Evolutionary conservation across 345 rosid species (phyloP), one percentile per base, ranked within the genome.

Genomic region (Raphanus raphanistrum): DNA sequence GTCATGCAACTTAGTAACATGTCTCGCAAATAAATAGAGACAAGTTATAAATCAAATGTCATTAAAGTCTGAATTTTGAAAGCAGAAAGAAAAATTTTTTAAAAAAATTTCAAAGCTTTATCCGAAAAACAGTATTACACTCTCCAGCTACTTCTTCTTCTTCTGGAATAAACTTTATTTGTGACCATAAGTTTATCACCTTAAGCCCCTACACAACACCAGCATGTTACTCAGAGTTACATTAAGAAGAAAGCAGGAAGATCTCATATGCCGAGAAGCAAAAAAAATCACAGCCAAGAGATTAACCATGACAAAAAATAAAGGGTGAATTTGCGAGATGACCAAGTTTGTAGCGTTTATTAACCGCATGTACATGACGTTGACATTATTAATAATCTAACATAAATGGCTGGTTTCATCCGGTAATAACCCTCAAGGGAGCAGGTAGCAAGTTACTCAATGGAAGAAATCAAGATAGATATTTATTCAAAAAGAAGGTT

Each of bases 141-240:
- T 50, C 66, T 2, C 21, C 65, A 17, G 72, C 45, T 66, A 66
- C 68, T 64, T 79, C 71, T 61, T 62, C 74, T 67, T 69, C 71
- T 69, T 63, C 73, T 52, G 70, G 66, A 78, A 33, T 57, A 33
- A 48, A 25, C 80, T 65, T 41, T 80, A 75, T 75, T 80, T 69
- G 68, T 59, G 61, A 38, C 60, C 31, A 28, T 28, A 28, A 28
- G 31, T 28, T 28, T 3, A 2, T 28, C 70, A 36, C 54, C 33
- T 32, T 70, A 33, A 65, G 13, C 68, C 62, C 73, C 73, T 80
- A 48, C 72, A 70, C 8, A 26, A 64, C 71, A 80, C 65, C 36
- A 48, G 13, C 59, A 74, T 57, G 6, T 41, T 45, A 63, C 43
- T 74, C 63, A 41, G 48, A 57, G n/a, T 71, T 65, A 70, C 55